Evolutionary conservation across 768 basidiomycete species (phyloP).

Genomic region (Boletus fagicola): DNA sequence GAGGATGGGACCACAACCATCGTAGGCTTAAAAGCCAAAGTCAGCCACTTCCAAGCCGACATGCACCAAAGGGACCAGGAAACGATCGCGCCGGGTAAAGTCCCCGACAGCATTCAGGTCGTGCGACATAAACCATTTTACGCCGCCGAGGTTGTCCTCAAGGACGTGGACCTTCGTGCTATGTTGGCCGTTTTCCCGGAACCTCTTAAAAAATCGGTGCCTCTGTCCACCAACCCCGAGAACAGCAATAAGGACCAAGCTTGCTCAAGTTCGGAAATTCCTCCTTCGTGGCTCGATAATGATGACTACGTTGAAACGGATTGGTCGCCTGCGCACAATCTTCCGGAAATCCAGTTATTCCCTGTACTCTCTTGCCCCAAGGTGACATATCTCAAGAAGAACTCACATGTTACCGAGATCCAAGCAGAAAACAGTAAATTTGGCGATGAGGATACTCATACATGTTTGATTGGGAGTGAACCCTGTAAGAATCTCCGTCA

Average conservation of each 20-base stretch:
- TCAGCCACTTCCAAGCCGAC: conserved; percentile 82
- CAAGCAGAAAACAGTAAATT: conserved; percentile 67
- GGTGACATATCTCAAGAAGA: conserved; percentile 76
- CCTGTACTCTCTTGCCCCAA: conserved; percentile 77
- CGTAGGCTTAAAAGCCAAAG: conserved; percentile 82
- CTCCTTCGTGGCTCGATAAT: conserved; percentile 67
- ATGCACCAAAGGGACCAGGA: conserved; percentile 92
- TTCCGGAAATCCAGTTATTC: conserved; percentile 65
- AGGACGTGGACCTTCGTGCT: conserved; percentile 72
- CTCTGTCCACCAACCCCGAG: conserved; percentile 45
- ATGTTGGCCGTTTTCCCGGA: conserved; percentile 77
- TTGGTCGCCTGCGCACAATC: conserved; percentile 48
- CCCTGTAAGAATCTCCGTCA: conserved; percentile 46
- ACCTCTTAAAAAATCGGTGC: conserved; percentile 59
- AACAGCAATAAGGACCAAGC: conserved; percentile 37
- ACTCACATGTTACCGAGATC: conserved; percentile 41
- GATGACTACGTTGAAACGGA: conserved; percentile 84
- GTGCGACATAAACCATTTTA: conserved; percentile 82
- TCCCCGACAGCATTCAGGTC: conserved; percentile 55
- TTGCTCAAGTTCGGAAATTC: conserved; percentile 34
- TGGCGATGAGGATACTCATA: conserved; percentile 80
- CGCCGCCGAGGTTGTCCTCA: conserved; percentile 80
- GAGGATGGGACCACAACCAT: conserved; percentile 71
- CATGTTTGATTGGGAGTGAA: conserved; percentile 73
- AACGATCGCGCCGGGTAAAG: conserved; percentile 53